Base-by-base conservation (phyloP, 306 rosid species). In the Purshia tridentata region DNA sequence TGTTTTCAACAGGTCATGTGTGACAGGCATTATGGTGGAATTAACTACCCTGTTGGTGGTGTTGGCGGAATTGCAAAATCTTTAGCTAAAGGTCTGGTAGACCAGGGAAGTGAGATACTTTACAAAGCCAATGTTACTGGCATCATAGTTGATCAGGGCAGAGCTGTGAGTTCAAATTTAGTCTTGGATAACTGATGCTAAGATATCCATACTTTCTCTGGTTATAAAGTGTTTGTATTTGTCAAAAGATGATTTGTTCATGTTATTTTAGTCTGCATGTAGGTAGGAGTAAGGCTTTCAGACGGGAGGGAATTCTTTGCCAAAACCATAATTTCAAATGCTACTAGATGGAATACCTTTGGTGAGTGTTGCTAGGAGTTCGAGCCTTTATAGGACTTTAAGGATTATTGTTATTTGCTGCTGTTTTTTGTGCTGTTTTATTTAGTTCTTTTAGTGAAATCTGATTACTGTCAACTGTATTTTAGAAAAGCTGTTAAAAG, bases 301-400 rank as follows among this genome's bases (percentile, higher is more conserved):
- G 87, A 91, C 82, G 87, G 92, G 55, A 82, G 94, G 84, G 84
- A 87, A 76, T 91, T 81, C 81, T 94, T 85, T 62, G 96, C 95
- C 73, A 88, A 88, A 85, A 94, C 97, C 69, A 70, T 91, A 61
- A 84, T 94, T 80, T 94, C 98, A 77, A 94, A 94, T 85, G 98
- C 98, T 80, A 94, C 97, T 39, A 86, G 98, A 94, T 94, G 98
- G 98, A 96, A 94, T 83, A 91, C 98, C 73, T 94, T 94, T 62
- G 98, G 98, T 91, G 72, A 65, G 96, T 87, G 75, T 67, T 19
- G 42, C 54, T 52, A 46, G 23, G 63, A 46, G 15, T 60, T 70
- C 6, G 11, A 73, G 5, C 19, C 19, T 64, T 70, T 58, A 22
- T 29, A 68, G 61, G 55, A 14, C 12, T 65, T 68, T 76, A 66